phyloP scores from a whole-genome alignment of 495 filamentous ascomycete species.

The Xylaria cubensis region DNA sequence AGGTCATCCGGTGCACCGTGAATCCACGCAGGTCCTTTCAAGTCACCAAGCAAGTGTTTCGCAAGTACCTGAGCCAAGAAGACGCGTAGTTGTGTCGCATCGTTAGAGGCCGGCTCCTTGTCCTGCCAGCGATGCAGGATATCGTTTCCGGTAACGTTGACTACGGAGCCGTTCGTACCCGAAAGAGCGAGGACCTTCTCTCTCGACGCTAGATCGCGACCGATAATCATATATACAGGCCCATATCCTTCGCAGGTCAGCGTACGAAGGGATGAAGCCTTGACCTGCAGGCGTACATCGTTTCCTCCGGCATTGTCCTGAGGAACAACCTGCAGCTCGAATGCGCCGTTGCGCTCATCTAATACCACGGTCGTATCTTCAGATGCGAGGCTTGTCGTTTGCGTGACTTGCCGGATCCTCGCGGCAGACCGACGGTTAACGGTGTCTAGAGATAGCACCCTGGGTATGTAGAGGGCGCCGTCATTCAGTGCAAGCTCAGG shows the following conservation, averaged over 20 bases:
- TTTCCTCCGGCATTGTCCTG: background rate
- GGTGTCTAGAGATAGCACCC: background rate
- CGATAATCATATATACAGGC: background rate
- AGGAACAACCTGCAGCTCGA: background rate
- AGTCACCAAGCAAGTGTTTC: background rate
- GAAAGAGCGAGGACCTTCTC: background rate
- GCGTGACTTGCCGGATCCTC: background rate
- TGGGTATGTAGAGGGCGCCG: background rate
- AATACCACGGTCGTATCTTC: background rate
- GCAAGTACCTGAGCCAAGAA: background rate
- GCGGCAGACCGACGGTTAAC: background rate
- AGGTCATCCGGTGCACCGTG: background rate
- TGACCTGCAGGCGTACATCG: background rate
- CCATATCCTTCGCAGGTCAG: background rate
- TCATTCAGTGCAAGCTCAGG: background rate
- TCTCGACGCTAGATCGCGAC: background rate
- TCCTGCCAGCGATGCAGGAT: background rate
- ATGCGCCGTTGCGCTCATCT: background rate
- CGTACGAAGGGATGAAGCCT: background rate
- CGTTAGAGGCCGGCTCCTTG: background rate
- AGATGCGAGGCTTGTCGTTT: background rate
- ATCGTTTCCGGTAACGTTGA: background rate
- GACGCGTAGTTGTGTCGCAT: background rate
- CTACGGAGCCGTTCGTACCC: background rate
- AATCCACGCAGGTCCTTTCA: background rate